These are phyloP conservation scores for Metschnikowia vanudenii DNA, from an alignment of 805 yeast species.

Conservation along the genomic window DNA sequence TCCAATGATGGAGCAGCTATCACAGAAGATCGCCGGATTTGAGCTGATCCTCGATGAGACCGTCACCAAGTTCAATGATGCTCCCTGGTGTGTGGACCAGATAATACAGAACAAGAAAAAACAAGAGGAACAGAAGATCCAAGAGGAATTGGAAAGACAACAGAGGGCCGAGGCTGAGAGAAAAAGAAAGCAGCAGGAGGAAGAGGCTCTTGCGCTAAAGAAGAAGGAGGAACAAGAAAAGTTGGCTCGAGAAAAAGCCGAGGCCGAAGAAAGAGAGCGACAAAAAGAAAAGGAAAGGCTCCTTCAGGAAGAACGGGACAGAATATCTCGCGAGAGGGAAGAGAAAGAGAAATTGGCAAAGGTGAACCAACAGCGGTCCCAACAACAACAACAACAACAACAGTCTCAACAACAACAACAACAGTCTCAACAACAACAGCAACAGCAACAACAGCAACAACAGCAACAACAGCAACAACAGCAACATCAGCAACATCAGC, in stretches of 20 bases:
- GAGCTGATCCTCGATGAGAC: slow-evolving; percentile 46
- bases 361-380: not conserved
- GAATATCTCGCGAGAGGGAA: slow-evolving; percentile 12
- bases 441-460: too few relatives aligned
- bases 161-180: slow-evolving; percentile 30
- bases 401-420: too few relatives aligned
- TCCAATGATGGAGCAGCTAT: slow-evolving; percentile 34
- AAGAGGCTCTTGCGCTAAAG: slow-evolving; percentile 15
- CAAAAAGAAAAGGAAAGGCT: slow-evolving; percentile 13
- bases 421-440: too few relatives aligned
- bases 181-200: slow-evolving; percentile 23
- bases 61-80: slow-evolving; percentile 40
- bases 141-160: slow-evolving; percentile 36
- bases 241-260: slow-evolving; percentile 18
- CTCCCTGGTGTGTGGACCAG: slow-evolving; percentile 44
- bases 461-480: too few relatives aligned
- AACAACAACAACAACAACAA: too few relatives aligned
- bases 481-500: too few relatives aligned
- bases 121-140: slow-evolving; percentile 39
- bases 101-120: slow-evolving; percentile 42
- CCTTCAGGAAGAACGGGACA: slow-evolving; percentile 17
- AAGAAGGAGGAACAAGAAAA: slow-evolving; percentile 24
- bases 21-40: slow-evolving; percentile 34
- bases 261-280: slow-evolving; percentile 15
- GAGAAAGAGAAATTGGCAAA: slow-evolving; percentile 13